phyloP scores from a whole-genome alignment of 2,329 filamentous ascomycete genomes.

The Lizonia empirigonia region DNA sequence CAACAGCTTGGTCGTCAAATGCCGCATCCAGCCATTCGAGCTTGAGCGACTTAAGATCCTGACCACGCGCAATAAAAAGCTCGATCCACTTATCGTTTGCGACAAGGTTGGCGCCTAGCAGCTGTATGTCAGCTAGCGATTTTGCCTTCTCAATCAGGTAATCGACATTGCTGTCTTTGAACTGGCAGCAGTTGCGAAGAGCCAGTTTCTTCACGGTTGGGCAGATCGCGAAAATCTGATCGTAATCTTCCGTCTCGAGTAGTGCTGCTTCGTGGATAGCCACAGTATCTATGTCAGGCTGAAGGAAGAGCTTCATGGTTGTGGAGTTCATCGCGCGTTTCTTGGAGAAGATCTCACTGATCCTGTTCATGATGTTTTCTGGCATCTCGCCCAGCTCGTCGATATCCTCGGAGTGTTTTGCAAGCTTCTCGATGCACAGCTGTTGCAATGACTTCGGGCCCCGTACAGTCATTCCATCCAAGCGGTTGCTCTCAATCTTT shows the following conservation, averaged over 20 bases:
- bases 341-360: slow-evolving; percentile 69
- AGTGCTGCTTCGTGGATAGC: slow-evolving; percentile 67
- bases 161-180: slow-evolving; percentile 83
- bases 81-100: slow-evolving; percentile 75
- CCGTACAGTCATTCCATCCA: slow-evolving; percentile 72
- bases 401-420: slow-evolving; percentile 66
- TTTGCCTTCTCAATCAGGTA: slow-evolving; percentile 77
- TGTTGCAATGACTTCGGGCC: slow-evolving; percentile 73
- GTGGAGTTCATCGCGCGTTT: slow-evolving; percentile 62
- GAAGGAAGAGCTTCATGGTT: slow-evolving; percentile 57
- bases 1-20: slow-evolving; percentile 73
- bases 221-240: slow-evolving; percentile 78
- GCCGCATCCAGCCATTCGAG: slow-evolving; percentile 84
- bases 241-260: slow-evolving; percentile 75
- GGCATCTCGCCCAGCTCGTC: slow-evolving; percentile 70
- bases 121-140: slow-evolving; percentile 72
- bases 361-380: slow-evolving; percentile 59
- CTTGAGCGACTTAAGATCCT: slow-evolving; percentile 69
- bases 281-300: slow-evolving; percentile 60
- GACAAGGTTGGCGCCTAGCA: slow-evolving; percentile 85
- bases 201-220: slow-evolving; percentile 73
- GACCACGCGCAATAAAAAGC: slow-evolving; percentile 70
- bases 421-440: slow-evolving; percentile 67
- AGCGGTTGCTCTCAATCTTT: slow-evolving; percentile 79
- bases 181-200: slow-evolving; percentile 83